Base-by-base conservation (phyloP, 2,329 filamentous ascomycete species). In the Chrysoporthe puriensis region DNA sequence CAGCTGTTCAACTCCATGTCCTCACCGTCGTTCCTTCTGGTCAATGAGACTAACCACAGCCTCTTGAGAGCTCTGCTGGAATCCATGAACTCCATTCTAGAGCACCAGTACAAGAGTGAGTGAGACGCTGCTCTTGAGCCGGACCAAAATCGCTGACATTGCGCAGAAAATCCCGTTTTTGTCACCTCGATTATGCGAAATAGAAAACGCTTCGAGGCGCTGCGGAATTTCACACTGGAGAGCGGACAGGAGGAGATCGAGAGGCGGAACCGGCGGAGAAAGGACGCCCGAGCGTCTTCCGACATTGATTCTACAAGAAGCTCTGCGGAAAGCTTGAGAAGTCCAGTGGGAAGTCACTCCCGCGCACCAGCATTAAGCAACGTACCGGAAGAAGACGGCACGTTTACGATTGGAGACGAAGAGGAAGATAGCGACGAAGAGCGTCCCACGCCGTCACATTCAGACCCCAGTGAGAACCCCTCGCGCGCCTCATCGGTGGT, bases 1-100 rank as follows among this genome's bases (percentile, higher is more conserved):
- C 94, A 97, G 73, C 83, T 98, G 0, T 97, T 96, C 76, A 88
- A 89, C 4, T 96, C 92, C 44, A 97, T 98, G 92, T 96, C 95
- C 9, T 92, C 94, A 0, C 95, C 96, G 0, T 93, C 92, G 43
- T 99, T 98, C 76, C 82, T 99, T 11, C 83, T 98, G 21, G 93
- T 93, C 8, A 98, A 97, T 73, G 96, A 99, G 68, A 91, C 88
- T 48, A 99, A 99, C 72, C 92, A 98, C 76, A 82, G 84, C 43
- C 86, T 98, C 4, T 83, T 99, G 7, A 86, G 89, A 61, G 94
- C 94, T 0, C 80, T 98, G 36, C 83, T 99, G 11, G 93, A 97
- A 75, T 94, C 93, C 0, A 89, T 98, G 75, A 97, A 96, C 76
- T 88, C 93, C 1, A 91, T 97, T 56, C 83, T 98, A 48, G 96